Conservation (phyloP, 805 yeast species). For the Sugiyamaella americana region DNA sequence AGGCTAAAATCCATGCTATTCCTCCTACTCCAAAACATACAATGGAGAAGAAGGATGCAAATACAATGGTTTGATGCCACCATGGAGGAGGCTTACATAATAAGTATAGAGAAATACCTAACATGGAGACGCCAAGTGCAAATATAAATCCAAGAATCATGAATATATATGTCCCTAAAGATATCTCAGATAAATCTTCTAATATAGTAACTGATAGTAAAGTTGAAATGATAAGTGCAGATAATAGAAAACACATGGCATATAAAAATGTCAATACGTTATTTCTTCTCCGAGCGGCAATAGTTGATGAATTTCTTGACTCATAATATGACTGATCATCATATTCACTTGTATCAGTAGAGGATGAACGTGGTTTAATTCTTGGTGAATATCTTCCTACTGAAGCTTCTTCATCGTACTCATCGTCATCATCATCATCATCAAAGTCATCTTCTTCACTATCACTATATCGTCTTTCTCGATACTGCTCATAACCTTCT, state of each 20-base stretch:
- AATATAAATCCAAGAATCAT: conserved; percentile 39
- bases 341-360: conserved; percentile 16
- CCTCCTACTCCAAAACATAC: conserved; percentile 43
- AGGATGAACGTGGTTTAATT: background rate
- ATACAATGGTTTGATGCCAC: conserved; percentile 41
- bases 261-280: conserved; percentile 42
- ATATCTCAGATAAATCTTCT: conserved; percentile 27
- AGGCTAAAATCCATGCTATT: conserved; percentile 32
- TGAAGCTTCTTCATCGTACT: background rate
- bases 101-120: conserved; percentile 42
- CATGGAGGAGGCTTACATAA: conserved; percentile 35
- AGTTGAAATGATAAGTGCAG: conserved; percentile 39
- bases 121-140: conserved; percentile 38
- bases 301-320: background rate
- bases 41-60: conserved; percentile 37
- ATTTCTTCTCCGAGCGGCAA: conserved; percentile 32
- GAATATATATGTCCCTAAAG: conserved; percentile 26
- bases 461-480: background rate
- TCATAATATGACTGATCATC: conserved; percentile 14
- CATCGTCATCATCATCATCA: conserved; percentile 14
- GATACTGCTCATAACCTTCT: conserved; percentile 7
- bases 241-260: conserved; percentile 34
- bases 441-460: conserved; percentile 13
- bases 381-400: conserved; percentile 7
- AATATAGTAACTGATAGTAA: conserved; percentile 40